These are phyloP conservation scores for Salvia hispanica DNA, from an alignment of 257 asterid genomes.

Conservation along the genomic window DNA sequence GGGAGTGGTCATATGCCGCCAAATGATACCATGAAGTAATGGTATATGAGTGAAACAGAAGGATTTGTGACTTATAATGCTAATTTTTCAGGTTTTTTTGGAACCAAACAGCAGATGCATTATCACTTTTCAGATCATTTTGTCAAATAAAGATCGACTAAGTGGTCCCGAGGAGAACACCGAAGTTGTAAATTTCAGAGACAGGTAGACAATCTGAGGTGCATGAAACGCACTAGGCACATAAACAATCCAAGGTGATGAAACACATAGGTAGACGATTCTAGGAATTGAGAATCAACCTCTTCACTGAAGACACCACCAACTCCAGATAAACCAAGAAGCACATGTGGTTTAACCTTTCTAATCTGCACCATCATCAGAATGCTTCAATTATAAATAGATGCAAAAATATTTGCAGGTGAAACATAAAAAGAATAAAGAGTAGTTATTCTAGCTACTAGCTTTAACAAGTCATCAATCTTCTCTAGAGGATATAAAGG, in stretches of 20 bases:
- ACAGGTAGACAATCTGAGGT: neutral
- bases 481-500: slow-evolving; percentile 26
- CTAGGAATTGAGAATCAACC: slow-evolving; percentile 47
- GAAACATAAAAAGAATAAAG: slow-evolving; percentile 15
- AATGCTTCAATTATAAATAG: slow-evolving; percentile 27
- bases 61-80: neutral
- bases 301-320: slow-evolving; percentile 89
- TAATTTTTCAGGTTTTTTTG: slow-evolving; percentile 5
- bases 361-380: slow-evolving; percentile 67
- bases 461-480: slow-evolving; percentile 29
- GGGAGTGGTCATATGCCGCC: neutral
- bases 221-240: neutral
- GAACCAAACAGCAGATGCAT: slow-evolving; percentile 13
- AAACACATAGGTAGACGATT: slow-evolving; percentile 24
- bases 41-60: slow-evolving; percentile 10
- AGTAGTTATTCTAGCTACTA: slow-evolving; percentile 23
- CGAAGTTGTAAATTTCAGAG: slow-evolving; percentile 15
- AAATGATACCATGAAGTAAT: neutral
- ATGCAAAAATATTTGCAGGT: slow-evolving; percentile 11
- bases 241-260: slow-evolving; percentile 18
- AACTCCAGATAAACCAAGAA: slow-evolving; percentile 98
- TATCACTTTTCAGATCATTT: neutral
- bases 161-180: slow-evolving; percentile 5
- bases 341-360: slow-evolving; percentile 95
- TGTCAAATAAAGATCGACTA: slow-evolving; percentile 12